Evolutionary conservation across 139 green algal species (phyloP).

Genomic region (Raphidocelis subcapitata): DNA sequence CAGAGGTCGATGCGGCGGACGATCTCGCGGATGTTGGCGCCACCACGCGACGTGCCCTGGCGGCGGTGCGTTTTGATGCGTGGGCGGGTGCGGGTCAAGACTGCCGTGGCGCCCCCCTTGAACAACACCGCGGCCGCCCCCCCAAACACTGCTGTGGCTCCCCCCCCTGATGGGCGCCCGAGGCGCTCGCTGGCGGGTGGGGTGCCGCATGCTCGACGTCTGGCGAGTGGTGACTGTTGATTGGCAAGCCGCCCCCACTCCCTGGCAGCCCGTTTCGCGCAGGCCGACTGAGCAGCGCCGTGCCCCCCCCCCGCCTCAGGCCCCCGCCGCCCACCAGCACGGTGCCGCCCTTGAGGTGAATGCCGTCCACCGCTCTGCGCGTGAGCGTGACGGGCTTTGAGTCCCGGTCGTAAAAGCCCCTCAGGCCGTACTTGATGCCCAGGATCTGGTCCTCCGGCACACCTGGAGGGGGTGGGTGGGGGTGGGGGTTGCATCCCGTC

Average conservation of each 20-base stretch:
- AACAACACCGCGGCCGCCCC: too few species aligned
- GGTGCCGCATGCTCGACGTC: too few species aligned
- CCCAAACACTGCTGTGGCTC: too few species aligned
- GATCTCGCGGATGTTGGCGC: conserved; percentile 90
- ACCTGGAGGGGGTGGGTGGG: too few species aligned
- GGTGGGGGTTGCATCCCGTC: too few species aligned
- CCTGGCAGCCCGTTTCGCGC: background rate
- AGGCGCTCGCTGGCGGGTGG: too few species aligned
- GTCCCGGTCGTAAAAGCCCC: conserved; percentile 88
- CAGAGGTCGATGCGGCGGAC: conserved; percentile 87
- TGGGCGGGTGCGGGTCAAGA: background rate
- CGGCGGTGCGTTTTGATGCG: background rate
- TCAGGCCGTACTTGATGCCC: conserved; percentile 90
- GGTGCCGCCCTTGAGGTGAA: conserved; percentile 94
- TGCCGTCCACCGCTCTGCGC: conserved; percentile 77
- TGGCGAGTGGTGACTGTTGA: too few species aligned
- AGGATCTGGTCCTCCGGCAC: conserved; percentile 87
- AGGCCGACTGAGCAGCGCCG: background rate
- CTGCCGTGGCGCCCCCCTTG: too few species aligned
- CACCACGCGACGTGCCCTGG: conserved; percentile 91
- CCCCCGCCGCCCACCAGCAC: conserved; percentile 59
- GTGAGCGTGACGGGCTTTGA: conserved; percentile 85
- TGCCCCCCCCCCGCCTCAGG: background rate
- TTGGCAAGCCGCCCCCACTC: background rate
- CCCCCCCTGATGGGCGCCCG: too few species aligned